Percentiles rank a stretch among this genome's conserved stretches.
Evolutionary conservation across 495 filamentous ascomycete genomes (phyloP).

Genomic region (Mytilinidion resinicola): DNA sequence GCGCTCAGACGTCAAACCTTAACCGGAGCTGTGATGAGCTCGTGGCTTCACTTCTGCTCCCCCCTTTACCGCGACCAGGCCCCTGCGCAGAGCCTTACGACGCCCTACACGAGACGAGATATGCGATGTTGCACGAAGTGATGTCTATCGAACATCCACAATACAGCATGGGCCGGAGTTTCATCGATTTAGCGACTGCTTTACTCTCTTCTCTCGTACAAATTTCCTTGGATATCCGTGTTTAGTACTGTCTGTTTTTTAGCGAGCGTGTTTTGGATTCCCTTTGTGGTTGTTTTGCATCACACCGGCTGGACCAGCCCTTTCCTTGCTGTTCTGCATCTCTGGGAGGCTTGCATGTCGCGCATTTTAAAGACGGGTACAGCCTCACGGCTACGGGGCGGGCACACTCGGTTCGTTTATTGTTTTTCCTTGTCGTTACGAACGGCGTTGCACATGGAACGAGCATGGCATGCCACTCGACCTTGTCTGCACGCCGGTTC

Average conservation of each 20-base stretch:
- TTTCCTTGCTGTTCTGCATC: conserved; percentile 40
- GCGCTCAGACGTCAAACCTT: conserved; percentile 19
- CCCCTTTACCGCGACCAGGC: conserved; percentile 15
- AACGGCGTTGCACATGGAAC: conserved; percentile 36
- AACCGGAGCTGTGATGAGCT: conserved; percentile 25
- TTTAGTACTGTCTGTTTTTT: conserved; percentile 23
- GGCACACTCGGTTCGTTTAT: conserved; percentile 42
- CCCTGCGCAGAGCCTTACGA: conserved; percentile 27
- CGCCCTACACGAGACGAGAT: conserved; percentile 34
- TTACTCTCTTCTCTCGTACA: conserved; percentile 25
- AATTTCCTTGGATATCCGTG: conserved; percentile 31
- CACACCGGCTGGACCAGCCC: conserved; percentile 25
- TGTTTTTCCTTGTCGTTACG: conserved; percentile 37
- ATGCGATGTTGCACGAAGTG: conserved; percentile 38
- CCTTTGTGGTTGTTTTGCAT: conserved; percentile 21
- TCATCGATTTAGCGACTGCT: conserved; percentile 26
- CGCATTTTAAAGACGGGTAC: conserved; percentile 50
- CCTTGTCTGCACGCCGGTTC: conserved; percentile 23
- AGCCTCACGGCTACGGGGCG: conserved; percentile 57
- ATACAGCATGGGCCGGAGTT: conserved; percentile 28
- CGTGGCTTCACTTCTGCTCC: conserved; percentile 19
- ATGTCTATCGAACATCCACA: conserved; percentile 20
- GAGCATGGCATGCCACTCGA: conserved; percentile 29
- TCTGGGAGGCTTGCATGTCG: conserved; percentile 40
- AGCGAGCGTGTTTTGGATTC: conserved; percentile 31